These are phyloP conservation scores for Fragaria nilgerrensis DNA, from an alignment of 306 rosid genomes.

Conservation along the genomic window DNA sequence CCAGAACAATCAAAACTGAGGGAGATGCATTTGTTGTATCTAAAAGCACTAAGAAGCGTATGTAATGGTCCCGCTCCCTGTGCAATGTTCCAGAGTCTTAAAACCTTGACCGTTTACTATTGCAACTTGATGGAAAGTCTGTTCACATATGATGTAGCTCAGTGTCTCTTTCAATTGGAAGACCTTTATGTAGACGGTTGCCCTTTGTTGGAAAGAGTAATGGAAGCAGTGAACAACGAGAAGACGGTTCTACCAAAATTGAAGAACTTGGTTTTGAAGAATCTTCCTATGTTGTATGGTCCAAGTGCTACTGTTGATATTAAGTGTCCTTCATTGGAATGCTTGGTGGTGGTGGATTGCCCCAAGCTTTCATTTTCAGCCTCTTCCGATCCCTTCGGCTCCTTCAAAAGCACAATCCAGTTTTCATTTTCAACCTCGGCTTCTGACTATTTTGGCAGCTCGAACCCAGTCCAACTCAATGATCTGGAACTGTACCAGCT, in stretches of 20 bases:
- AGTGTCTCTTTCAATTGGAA: conserved; percentile 3
- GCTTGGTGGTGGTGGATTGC: too few species aligned
- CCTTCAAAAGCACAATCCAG: too few species aligned
- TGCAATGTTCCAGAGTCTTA: conserved; percentile 4
- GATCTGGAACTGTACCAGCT: too few species aligned
- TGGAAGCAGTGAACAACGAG: not conserved
- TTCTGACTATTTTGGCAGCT: too few species aligned
- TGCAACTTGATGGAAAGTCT: not conserved
- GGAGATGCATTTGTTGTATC: not conserved
- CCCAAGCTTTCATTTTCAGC: too few species aligned
- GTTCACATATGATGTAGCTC: not conserved
- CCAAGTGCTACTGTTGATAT: too few species aligned
- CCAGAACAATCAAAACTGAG: not conserved
- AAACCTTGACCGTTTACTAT: not conserved
- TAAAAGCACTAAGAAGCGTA: too few species aligned
- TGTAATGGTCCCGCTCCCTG: not conserved
- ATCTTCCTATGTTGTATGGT: too few species aligned
- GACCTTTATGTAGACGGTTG: not conserved
- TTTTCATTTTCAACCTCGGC: not conserved
- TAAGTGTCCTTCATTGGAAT: too few species aligned
- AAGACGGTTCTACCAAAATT: not conserved
- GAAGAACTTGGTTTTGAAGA: not conserved
- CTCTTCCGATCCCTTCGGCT: too few species aligned
- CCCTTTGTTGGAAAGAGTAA: not conserved
- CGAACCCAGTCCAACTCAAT: too few species aligned